phyloP scores from a whole-genome alignment of 2,329 filamentous ascomycete species.

The Neophaeococcomyces aloes region DNA sequence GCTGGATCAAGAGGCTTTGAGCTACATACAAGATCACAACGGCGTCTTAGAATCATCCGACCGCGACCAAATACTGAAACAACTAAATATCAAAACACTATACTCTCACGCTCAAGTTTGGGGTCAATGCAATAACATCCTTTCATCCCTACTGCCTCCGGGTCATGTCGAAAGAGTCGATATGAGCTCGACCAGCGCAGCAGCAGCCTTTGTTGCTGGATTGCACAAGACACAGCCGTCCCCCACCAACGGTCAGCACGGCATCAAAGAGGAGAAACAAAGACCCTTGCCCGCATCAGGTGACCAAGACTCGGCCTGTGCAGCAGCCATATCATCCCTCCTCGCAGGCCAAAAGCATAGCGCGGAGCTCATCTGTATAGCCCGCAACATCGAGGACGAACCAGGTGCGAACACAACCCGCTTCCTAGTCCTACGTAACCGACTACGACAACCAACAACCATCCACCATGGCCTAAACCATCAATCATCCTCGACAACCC shows the following conservation, averaged over 20 bases:
- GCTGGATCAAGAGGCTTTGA: conserved; percentile 9
- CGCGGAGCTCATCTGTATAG: conserved; percentile 53
- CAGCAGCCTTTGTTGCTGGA: conserved; percentile 61
- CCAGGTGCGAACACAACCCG: conserved; percentile 36
- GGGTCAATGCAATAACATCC: conserved; percentile 74
- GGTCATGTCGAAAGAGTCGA: conserved; percentile 58
- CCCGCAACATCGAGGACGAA: conserved; percentile 38
- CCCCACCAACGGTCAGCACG: not conserved
- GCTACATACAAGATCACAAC: not conserved
- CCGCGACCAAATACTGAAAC: not conserved
- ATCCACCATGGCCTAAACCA: too few relatives aligned
- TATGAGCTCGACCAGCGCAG: conserved; percentile 73
- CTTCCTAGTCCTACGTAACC: conserved; percentile 34
- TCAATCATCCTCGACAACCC: conserved; percentile 12
- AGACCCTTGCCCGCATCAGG: too few relatives aligned
- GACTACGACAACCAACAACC: conserved; percentile 8
- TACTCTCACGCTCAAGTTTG: conserved; percentile 95
- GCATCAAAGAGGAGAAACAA: too few relatives aligned
- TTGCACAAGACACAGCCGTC: not conserved
- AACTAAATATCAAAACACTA: conserved; percentile 54
- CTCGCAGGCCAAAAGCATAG: conserved; percentile 60
- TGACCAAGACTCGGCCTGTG: conserved; percentile 37
- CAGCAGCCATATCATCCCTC: conserved; percentile 67
- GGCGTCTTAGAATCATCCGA: conserved; percentile 32
- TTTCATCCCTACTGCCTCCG: conserved; percentile 34